Conservation (phyloP, 2,329 filamentous ascomycete genomes). For the Penicillium sp. region DNA sequence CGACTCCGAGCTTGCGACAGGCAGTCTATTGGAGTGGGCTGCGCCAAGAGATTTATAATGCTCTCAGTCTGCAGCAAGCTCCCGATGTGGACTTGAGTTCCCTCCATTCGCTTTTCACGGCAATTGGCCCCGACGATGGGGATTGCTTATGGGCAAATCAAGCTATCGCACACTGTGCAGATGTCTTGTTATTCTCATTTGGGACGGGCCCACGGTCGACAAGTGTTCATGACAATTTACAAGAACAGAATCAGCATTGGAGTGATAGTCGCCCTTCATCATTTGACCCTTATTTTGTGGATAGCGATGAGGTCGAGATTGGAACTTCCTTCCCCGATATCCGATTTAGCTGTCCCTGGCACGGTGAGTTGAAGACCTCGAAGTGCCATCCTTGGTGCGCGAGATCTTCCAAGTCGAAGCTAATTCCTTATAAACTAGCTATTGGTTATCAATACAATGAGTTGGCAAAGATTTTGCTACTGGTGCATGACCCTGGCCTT, state of each 20-base stretch:
- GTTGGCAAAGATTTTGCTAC: slow-evolving; percentile 21
- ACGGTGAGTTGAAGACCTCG: slow-evolving; percentile 18
- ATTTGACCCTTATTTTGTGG: slow-evolving; percentile 28
- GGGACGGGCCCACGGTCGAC: slow-evolving; percentile 18
- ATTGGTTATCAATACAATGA: slow-evolving; percentile 29
- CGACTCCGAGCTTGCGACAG: slow-evolving; percentile 31
- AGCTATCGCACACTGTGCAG: slow-evolving; percentile 37
- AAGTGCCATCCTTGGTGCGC: too few species aligned
- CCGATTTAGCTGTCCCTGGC: slow-evolving; percentile 27
- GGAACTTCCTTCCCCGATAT: slow-evolving; percentile 25
- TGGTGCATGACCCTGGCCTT: slow-evolving; percentile 20
- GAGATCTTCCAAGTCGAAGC: background rate
- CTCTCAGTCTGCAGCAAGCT: slow-evolving; percentile 30
- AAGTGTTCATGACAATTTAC: slow-evolving; percentile 19
- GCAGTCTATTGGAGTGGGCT: slow-evolving; percentile 31
- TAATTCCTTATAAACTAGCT: slow-evolving; percentile 8
- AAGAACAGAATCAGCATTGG: slow-evolving; percentile 23
- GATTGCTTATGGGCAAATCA: slow-evolving; percentile 48
- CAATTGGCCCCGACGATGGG: slow-evolving; percentile 40
- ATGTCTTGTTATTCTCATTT: slow-evolving; percentile 30
- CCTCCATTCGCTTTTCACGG: slow-evolving; percentile 29
- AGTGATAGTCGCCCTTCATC: slow-evolving; percentile 21
- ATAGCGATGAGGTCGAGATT: slow-evolving; percentile 17
- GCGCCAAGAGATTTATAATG: slow-evolving; percentile 39
- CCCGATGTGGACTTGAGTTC: slow-evolving; percentile 29